Percentiles rank a stretch among this genome's conserved stretches.
Conservation (phyloP, 495 filamentous ascomycete species). For the Podospora pseudocomata region DNA sequence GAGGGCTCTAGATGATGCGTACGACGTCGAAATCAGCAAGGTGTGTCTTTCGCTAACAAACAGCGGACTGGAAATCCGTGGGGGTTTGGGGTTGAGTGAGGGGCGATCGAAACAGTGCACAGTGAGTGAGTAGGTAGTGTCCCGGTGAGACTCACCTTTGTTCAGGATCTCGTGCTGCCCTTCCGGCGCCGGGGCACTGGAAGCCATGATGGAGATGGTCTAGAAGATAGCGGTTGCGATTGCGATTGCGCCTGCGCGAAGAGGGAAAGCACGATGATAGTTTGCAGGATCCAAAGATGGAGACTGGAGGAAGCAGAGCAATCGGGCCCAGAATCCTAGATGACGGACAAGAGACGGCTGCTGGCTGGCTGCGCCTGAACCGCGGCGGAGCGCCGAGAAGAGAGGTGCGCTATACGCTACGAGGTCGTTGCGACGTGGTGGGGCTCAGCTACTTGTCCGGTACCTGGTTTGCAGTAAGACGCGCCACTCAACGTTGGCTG, state of each 20-base stretch:
- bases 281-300: constrained; percentile 14
- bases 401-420: neutral
- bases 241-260: constrained; percentile 9
- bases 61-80: constrained; percentile 14
- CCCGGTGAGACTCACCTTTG: constrained; percentile 17
- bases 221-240: neutral
- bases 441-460: constrained; percentile 25
- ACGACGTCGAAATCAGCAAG: constrained; percentile 13
- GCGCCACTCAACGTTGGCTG: constrained; percentile 18
- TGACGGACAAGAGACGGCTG: constrained; percentile 16
- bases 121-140: neutral
- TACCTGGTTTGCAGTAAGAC: constrained; percentile 16
- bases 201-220: constrained; percentile 20
- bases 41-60: neutral
- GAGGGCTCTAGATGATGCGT: neutral
- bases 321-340: neutral
- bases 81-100: constrained; percentile 26
- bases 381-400: neutral
- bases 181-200: constrained; percentile 19
- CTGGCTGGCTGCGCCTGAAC: constrained; percentile 9
- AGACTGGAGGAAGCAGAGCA: constrained; percentile 7
- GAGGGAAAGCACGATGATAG: constrained; percentile 10
- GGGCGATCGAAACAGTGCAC: constrained; percentile 17
- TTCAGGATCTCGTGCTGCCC: constrained; percentile 16
- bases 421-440: constrained; percentile 26